A percentile compares a stretch with the other conserved stretches of the same genome.
These are phyloP conservation scores for Verbascum thapsus DNA, from an alignment of 257 asterid genomes.

Conservation along the genomic window DNA sequence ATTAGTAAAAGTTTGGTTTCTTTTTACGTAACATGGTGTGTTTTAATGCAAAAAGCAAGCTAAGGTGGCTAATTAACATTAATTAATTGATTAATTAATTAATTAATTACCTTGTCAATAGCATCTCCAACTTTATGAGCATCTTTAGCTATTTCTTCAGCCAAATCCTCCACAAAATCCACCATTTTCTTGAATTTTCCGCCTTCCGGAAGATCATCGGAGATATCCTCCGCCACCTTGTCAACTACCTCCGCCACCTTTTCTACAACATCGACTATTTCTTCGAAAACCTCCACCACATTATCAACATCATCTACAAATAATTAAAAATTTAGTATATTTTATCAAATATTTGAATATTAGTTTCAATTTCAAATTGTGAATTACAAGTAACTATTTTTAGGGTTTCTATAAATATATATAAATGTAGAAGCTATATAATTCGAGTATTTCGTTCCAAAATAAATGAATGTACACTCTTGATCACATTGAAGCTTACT, in stretches of 20 bases:
- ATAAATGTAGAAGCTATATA: too few species aligned
- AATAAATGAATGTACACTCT: background rate
- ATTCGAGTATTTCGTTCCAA: too few species aligned
- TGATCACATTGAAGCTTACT: conserved; percentile 19
- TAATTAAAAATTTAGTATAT: background rate
- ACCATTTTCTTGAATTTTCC: conserved; percentile 47
- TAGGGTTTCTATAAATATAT: too few species aligned
- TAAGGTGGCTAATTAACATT: too few species aligned
- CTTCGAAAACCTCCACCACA: conserved; percentile 56
- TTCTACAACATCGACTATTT: conserved; percentile 57
- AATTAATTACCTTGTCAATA: conserved; percentile 58
- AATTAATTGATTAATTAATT: too few species aligned
- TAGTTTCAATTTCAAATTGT: too few species aligned
- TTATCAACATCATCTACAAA: conserved; percentile 56
- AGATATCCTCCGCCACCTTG: conserved; percentile 53
- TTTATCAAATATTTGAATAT: too few species aligned
- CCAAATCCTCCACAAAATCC: conserved; percentile 50
- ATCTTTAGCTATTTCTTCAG: conserved; percentile 50
- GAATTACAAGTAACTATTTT: too few species aligned
- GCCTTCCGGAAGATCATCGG: conserved; percentile 51
- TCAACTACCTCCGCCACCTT: conserved; percentile 59
- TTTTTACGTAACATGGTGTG: background rate
- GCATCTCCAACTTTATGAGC: conserved; percentile 54
- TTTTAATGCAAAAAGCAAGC: conserved; percentile 13
- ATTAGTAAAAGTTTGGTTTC: background rate